phyloP scores from a whole-genome alignment of 2,329 filamentous ascomycete species.

The Ceratocystis cacaofunesta region DNA sequence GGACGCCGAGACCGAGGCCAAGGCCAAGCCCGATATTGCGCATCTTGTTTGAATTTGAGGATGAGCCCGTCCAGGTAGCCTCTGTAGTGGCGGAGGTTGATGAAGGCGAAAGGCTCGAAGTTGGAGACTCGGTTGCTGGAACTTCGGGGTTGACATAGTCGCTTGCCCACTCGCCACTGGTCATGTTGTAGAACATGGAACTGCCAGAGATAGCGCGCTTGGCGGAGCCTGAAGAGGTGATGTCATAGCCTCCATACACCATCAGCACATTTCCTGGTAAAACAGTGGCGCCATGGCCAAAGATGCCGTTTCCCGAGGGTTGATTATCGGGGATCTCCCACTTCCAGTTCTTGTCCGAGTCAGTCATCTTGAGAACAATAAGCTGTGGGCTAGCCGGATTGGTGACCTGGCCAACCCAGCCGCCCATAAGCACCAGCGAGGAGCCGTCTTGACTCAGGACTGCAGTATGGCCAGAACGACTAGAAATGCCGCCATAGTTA shows the following conservation, averaged over 20 bases:
- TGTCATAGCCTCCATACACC: constrained; percentile 47
- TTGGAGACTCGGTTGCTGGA: not conserved
- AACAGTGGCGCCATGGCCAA: constrained; percentile 48
- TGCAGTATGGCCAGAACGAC: constrained; percentile 77
- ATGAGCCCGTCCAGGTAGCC: not conserved
- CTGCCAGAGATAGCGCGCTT: constrained; percentile 23
- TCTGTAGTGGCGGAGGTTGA: constrained; percentile 11
- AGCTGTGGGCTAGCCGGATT: constrained; percentile 71
- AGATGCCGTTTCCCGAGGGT: constrained; percentile 35
- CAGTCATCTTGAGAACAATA: constrained; percentile 58
- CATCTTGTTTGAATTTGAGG: constrained; percentile 5
- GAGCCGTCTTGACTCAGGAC: constrained; percentile 65
- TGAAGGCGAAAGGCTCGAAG: not conserved
- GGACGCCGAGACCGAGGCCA: constrained; percentile 49
- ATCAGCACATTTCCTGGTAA: constrained; percentile 55
- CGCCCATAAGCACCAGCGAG: constrained; percentile 66
- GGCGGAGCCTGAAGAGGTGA: constrained; percentile 26
- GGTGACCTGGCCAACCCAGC: constrained; percentile 75
- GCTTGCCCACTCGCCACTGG: constrained; percentile 37
- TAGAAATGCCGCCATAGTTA: constrained; percentile 41
- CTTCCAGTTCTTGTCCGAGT: constrained; percentile 59
- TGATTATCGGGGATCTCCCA: constrained; percentile 49
- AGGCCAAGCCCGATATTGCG: constrained; percentile 41
- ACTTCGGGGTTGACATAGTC: constrained; percentile 27
- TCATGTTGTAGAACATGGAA: constrained; percentile 41